Conservation (phyloP, 176 grass and related monocot genomes). For the Carex kokanica region DNA sequence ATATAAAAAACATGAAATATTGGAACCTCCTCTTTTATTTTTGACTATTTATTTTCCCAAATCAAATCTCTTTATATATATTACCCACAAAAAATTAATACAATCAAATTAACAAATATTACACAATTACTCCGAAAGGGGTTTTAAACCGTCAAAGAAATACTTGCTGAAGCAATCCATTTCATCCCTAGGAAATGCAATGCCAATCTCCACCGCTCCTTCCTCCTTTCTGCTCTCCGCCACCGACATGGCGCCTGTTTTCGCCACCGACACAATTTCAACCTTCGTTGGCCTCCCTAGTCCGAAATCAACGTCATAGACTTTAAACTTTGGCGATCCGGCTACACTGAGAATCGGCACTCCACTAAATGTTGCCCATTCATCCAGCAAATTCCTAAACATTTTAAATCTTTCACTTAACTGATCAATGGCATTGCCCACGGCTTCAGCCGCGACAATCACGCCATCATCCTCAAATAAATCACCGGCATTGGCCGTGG, state of each 20-base stretch:
- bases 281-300: conserved; percentile 47
- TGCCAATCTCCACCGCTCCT: conserved; percentile 49
- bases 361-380: neutral
- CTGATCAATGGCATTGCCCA: conserved; percentile 19
- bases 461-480: conserved; percentile 13
- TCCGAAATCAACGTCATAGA: conserved; percentile 55
- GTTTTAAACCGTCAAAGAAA: conserved; percentile 26
- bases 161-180: conserved; percentile 35
- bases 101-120: neutral
- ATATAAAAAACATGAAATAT: too few species aligned
- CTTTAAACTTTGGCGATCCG: conserved; percentile 44
- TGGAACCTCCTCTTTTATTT: too few species aligned
- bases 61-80: neutral
- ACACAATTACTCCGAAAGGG: neutral
- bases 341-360: conserved; percentile 4
- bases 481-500: neutral
- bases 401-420: neutral
- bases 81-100: neutral
- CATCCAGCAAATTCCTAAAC: neutral
- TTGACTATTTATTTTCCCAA: neutral
- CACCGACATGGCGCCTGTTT: conserved; percentile 31
- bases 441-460: conserved; percentile 14
- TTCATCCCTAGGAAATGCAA: conserved; percentile 30
- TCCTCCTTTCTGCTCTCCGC: conserved; percentile 27
- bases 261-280: conserved; percentile 39